phyloP scores from a whole-genome alignment of 768 basidiomycete genomes.

The Exidia glandulosa region DNA sequence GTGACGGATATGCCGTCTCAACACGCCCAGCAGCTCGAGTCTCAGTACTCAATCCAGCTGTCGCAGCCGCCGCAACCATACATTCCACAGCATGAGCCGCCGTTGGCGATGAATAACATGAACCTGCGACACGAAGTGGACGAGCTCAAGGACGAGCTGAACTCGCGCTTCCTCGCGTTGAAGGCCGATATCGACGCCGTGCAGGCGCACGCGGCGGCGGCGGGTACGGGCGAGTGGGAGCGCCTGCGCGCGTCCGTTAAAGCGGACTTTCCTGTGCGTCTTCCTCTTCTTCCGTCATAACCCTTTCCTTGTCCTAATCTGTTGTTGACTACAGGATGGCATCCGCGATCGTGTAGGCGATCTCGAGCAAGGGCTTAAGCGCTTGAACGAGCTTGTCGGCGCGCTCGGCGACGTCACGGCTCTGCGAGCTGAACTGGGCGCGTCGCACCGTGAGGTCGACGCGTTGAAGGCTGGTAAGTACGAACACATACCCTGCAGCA shows the following conservation, averaged over 20 bases:
- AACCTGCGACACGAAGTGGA: too few relatives aligned
- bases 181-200: background rate
- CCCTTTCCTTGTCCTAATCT: background rate
- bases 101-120: too few relatives aligned
- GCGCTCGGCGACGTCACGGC: background rate
- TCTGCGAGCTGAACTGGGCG: background rate
- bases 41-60: too few relatives aligned
- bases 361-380: background rate
- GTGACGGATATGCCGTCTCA: background rate
- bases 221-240: background rate
- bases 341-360: background rate
- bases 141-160: background rate
- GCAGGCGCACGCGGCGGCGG: too few relatives aligned
- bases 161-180: background rate
- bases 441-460: background rate
- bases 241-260: background rate
- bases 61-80: too few relatives aligned
- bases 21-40: background rate
- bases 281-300: background rate
- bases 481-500: too few relatives aligned
- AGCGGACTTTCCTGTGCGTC: background rate
- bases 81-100: too few relatives aligned
- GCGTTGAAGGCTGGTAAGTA: background rate
- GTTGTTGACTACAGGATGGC: background rate
- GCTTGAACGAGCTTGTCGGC: background rate